phyloP scores from a whole-genome alignment of 306 rosid species.

The Fragaria ananassa region DNA sequence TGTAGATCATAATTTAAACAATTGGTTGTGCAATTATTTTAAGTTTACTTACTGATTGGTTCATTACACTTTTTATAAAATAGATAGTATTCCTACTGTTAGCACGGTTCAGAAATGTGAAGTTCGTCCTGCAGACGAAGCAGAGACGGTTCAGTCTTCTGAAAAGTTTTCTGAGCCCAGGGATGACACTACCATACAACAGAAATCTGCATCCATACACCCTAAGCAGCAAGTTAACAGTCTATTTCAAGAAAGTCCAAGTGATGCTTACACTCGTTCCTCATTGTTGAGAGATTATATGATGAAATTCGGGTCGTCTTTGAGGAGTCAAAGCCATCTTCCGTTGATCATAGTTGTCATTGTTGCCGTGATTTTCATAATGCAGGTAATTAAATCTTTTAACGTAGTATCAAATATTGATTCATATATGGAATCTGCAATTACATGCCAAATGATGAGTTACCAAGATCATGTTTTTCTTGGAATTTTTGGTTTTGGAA shows the following conservation, averaged over 20 bases:
- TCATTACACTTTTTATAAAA: slow-evolving; percentile 18
- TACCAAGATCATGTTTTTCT: neutral
- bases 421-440: neutral
- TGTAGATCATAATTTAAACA: neutral
- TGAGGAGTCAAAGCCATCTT: slow-evolving; percentile 70
- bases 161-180: slow-evolving; percentile 40
- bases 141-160: slow-evolving; percentile 41
- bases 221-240: slow-evolving; percentile 29
- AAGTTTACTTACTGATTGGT: neutral
- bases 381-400: slow-evolving; percentile 62
- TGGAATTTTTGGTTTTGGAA: neutral
- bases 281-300: slow-evolving; percentile 45
- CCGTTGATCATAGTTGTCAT: slow-evolving; percentile 48
- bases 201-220: slow-evolving; percentile 25
- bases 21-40: neutral
- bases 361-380: slow-evolving; percentile 72
- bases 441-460: neutral
- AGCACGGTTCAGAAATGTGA: slow-evolving; percentile 31
- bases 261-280: slow-evolving; percentile 33
- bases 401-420: slow-evolving; percentile 9
- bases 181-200: slow-evolving; percentile 21
- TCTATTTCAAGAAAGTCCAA: slow-evolving; percentile 35
- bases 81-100: slow-evolving; percentile 37
- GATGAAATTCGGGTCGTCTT: slow-evolving; percentile 41
- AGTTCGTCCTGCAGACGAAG: slow-evolving; percentile 38